A percentile compares a stretch with the other conserved stretches of the same genome.
Conservation (phyloP, 164 flowering plant species). For the Platanus orientalis region DNA sequence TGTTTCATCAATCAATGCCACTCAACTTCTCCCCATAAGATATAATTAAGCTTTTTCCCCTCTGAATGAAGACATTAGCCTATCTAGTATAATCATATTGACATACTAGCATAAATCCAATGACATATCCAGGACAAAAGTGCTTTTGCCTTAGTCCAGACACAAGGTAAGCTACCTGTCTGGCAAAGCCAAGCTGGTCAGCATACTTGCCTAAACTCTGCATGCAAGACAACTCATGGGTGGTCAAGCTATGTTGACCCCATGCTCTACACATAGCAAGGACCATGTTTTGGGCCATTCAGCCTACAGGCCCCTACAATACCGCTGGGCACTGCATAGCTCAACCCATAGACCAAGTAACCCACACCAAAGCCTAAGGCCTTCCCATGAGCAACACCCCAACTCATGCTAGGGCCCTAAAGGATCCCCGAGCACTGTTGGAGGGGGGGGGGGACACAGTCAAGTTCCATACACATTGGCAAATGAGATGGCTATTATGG, state of each 20-base stretch:
- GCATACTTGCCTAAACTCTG: too few relatives aligned
- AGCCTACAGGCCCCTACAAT: too few relatives aligned
- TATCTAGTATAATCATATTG: not conserved
- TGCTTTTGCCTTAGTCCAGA: not conserved
- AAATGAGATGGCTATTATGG: too few relatives aligned
- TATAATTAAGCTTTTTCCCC: not conserved
- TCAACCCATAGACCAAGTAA: not conserved
- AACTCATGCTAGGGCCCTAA: too few relatives aligned
- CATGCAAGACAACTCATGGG: too few relatives aligned
- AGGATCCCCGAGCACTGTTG: too few relatives aligned
- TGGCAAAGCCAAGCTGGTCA: too few relatives aligned
- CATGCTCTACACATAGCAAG: not conserved
- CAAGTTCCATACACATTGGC: not conserved
- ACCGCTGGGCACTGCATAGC: too few relatives aligned
- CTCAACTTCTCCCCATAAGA: not conserved
- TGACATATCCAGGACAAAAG: not conserved
- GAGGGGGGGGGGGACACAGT: too few relatives aligned
- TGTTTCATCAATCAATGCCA: not conserved
- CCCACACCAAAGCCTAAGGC: not conserved
- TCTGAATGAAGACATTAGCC: not conserved
- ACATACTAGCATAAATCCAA: not conserved
- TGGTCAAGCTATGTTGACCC: not conserved
- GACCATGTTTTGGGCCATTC: not conserved
- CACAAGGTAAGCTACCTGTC: not conserved
- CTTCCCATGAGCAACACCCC: not conserved